Base-by-base conservation (phyloP, 192 early-diverging fungal species). In the Mortierella antarctica region DNA sequence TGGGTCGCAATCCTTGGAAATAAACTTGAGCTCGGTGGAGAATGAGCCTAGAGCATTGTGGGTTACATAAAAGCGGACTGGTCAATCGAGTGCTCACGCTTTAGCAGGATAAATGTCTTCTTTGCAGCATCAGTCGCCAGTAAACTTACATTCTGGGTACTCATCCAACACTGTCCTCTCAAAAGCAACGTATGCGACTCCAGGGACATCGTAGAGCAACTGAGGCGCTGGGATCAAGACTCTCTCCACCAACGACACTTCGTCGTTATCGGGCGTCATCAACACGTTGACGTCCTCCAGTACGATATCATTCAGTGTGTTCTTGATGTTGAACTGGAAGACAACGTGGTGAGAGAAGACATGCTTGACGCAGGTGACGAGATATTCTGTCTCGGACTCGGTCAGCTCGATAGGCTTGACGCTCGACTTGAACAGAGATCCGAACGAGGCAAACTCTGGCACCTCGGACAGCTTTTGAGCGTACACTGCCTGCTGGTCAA, bases 1-100 rank as follows among this genome's bases (percentile, higher is more conserved):
- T 15, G 97, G 96, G 74, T 99, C 98, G 83, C 95, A 97, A 72
- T 99, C 98, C 84, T 96, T 98, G 49, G 97, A 90, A 21, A 95
- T 79, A 74, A 96, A 98, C 62, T 92, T 92, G 51, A 99, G 86
- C 8, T 92, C 93, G 85, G 93, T 95, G 4, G 92, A 87, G 83
- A 98, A 99, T 41, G 93, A 85, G 13, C 84, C 92, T 90, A 75
- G 31, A 31, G 31, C 1, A 31, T 31, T 31, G 3, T 31, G 31
- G 31, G 31, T 31, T 31, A 31, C 31, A 31, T 31, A 31, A 31
- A 3, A 31, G 31, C 31, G 31, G 31, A 31, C 31, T 31, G 31
- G 31, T 31, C 31, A 31, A 31, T 31, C 31, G 3, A 31, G 31
- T 31, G 31, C 3, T 31, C 31, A 31, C 31, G 1, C 31, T 3